Evolutionary conservation across 2,329 filamentous ascomycete genomes (phyloP).

Genomic region (Thelonectria rubi): DNA sequence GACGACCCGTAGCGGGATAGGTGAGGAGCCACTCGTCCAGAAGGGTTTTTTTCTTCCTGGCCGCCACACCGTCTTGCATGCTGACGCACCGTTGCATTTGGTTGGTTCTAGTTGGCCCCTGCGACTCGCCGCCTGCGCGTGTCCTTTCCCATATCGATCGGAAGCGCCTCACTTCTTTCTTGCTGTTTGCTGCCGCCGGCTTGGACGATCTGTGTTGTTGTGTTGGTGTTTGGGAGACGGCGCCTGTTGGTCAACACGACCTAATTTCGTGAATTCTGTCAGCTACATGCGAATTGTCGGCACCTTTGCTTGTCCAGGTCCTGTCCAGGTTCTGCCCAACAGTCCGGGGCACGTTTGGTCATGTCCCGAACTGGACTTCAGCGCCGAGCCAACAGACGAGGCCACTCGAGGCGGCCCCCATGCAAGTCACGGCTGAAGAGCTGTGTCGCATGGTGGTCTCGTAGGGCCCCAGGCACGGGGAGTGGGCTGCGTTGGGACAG

Average conservation of each 20-base stretch:
- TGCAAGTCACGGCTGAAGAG: conserved; percentile 34
- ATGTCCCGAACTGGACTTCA: conserved; percentile 35
- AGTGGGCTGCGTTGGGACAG: conserved; percentile 12
- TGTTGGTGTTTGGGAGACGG: conserved; percentile 15
- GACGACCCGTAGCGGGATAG: conserved; percentile 2
- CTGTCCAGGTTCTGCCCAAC: conserved; percentile 5
- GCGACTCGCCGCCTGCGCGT: conserved; percentile 8
- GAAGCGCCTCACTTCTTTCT: conserved; percentile 28
- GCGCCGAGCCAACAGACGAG: conserved; percentile 34
- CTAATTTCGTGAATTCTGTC: not conserved
- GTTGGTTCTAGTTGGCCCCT: conserved; percentile 10
- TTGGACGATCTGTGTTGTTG: conserved; percentile 15
- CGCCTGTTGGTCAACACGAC: not conserved
- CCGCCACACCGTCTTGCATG: conserved; percentile 19
- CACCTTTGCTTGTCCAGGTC: conserved; percentile 16
- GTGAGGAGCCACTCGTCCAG: not conserved
- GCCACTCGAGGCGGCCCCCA: conserved; percentile 28
- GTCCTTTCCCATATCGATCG: conserved; percentile 26
- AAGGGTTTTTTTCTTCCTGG: conserved; percentile 5
- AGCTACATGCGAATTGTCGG: not conserved
- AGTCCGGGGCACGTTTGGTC: conserved; percentile 34
- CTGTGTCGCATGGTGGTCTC: conserved; percentile 39
- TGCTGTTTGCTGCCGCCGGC: conserved; percentile 17
- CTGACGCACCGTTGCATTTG: conserved; percentile 6
- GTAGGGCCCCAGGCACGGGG: conserved; percentile 11